Evolutionary conservation across 441 rosid genomes (phyloP), one percentile per base, ranked within the genome.

Genomic region (Corymbia citriodora): DNA sequence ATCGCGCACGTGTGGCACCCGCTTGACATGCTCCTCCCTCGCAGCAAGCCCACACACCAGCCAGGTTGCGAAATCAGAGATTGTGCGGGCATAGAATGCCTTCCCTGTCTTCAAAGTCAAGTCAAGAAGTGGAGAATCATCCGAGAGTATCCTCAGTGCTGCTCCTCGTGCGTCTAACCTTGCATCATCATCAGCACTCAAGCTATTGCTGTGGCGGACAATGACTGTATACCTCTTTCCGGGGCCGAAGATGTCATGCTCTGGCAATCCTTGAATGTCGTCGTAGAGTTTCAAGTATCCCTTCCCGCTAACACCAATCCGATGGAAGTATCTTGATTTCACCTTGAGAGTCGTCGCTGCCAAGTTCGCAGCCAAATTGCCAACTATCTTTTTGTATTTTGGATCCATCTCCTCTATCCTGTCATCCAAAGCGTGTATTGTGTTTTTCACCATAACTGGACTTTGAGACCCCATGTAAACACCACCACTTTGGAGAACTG

Each of bases 111-210:
- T 96, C 31, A 96, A 89, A 50, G 98, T 96, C 87, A 96, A 88
- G 92, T 96, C 98, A 36, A 96, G 96, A 54, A 95, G 87, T 8
- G 95, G 93, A 61, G 94, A 87, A 23, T 82, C 89, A 5, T 93
- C 92, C 3, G 96, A 90, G 88, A 94, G 94, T 87, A 95, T 93
- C 90, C 96, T 95, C 55, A 96, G 79, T 13, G 97, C 91, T 33
- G 96, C 97, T 12, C 98, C 96, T 7, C 97, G 95, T 1, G 96
- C 97, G 90, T 95, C 97, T 21, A 95, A 91, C 89, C 98, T 94
- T 12, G 98, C 98, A 90, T 96, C 98, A 88, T 95, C 97, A 85
- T 95, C 96, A 54, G 97, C 95, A 90, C 96, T 95, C 93, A 95
- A 89, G 94, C 98, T 93, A 36, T 96, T 96, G 94, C 98, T 96